Evolutionary conservation across 176 grass and related monocot species (phyloP), one percentile per base, ranked within the genome.

Genomic region (Tillandsia leiboldiana): DNA sequence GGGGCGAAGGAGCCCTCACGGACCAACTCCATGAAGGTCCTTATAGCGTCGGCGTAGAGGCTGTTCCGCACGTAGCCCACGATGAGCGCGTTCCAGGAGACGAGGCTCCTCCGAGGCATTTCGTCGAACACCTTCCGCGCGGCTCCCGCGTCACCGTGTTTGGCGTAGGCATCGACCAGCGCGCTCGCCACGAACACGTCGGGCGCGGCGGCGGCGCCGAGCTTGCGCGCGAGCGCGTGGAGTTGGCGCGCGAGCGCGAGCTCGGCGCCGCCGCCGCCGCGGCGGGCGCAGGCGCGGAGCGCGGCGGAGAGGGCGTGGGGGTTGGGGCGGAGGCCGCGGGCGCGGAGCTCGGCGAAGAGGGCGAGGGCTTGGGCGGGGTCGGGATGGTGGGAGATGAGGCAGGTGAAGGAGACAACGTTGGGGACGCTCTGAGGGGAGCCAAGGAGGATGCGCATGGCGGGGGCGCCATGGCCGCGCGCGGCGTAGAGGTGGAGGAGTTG

Each of bases 401-500:
- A 58, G 17, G 74, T 8, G 74, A 73, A 81, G 61, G 62, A 28
- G 70, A 65, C 73, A 48, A 48, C 17, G 74, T 48, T 78, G 74
- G 69, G 17, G 53, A 56, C 4, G 51, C 48, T 48, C 4, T 49
- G 70, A 53, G 48, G 28, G 24, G 58, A 24, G 65, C 23, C 13
- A 28, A 49, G 29, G 77, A 85, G 73, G 59, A 65, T 50, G 59
- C 50, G 66, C 51, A 78, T 15, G n/a, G 78, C 74, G 18, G 29
- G 71, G 48, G 15, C 26, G 66, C 71, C 73, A 28, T 48, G 53
- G 66, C 81, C 86, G 12, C 22, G 48, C 22, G 68, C 68, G 61
- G 81, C 78, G 62, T 84, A 88, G 74, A 84, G 81, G 70, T 82
- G 77, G 81, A 88, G 57, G 61, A 88, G 81, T 76, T 81, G 72